Percentiles rank a stretch among this genome's conserved stretches.
Evolutionary conservation across 2,329 filamentous ascomycete species (phyloP).

Genomic region (Neonectria coccinea): DNA sequence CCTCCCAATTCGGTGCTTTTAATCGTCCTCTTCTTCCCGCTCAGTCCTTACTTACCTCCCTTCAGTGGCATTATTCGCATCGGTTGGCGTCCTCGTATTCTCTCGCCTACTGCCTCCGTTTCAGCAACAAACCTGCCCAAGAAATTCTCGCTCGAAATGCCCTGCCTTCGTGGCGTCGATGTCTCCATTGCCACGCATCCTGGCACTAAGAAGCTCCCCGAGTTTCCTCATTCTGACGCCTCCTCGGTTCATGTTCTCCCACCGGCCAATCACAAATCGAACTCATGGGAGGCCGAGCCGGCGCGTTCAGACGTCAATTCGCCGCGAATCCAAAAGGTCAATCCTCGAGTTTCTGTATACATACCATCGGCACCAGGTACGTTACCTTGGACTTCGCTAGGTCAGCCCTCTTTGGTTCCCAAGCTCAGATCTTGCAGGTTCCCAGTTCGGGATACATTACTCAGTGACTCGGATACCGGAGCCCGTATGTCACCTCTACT

Average conservation of each 20-base stretch:
- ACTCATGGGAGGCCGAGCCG: constrained; percentile 32
- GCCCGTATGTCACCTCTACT: constrained; percentile 60
- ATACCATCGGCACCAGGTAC: constrained; percentile 66
- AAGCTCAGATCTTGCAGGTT: constrained; percentile 51
- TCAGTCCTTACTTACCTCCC: background rate
- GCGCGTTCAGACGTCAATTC: background rate
- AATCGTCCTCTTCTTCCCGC: background rate
- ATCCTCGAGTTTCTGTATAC: constrained; percentile 65
- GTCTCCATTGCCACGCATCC: constrained; percentile 56
- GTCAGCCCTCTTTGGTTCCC: background rate
- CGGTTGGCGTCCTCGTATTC: too few relatives aligned
- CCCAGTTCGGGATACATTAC: constrained; percentile 66
- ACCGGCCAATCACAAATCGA: constrained; percentile 29
- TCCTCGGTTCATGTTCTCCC: constrained; percentile 55
- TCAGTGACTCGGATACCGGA: constrained; percentile 51
- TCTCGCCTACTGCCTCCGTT: background rate
- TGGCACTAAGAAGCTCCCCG: constrained; percentile 56
- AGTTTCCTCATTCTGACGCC: constrained; percentile 67
- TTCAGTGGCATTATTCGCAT: background rate
- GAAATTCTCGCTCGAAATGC: constrained; percentile 53
- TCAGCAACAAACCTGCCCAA: too few relatives aligned
- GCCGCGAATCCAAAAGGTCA: constrained; percentile 46
- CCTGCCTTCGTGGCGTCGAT: constrained; percentile 61
- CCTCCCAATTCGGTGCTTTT: background rate
- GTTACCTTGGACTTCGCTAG: constrained; percentile 11